Percentiles rank a stretch among this genome's conserved stretches.
Conservation (phyloP, 345 rosid species). For the Eucalyptus virginea region DNA sequence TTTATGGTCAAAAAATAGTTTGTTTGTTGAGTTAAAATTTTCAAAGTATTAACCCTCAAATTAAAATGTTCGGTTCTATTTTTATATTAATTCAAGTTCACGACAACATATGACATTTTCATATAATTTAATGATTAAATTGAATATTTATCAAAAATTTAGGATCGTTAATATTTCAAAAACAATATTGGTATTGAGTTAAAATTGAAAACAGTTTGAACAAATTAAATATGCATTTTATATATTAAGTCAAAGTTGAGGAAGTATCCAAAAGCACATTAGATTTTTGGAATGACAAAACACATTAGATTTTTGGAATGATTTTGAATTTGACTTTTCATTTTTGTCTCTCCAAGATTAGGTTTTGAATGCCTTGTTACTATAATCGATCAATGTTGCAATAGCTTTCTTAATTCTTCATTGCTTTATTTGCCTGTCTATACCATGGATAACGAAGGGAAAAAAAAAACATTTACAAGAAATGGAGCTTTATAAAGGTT, state of each 20-base stretch:
- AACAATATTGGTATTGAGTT: too few species aligned
- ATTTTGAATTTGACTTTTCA: not conserved
- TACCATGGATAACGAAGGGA: not conserved
- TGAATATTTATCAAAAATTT: rapidly evolving
- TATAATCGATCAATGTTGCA: too few species aligned
- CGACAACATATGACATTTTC: too few species aligned
- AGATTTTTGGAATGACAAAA: not conserved
- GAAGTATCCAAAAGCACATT: rapidly evolving
- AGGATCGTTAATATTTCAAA: too few species aligned
- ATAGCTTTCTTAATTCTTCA: too few species aligned
- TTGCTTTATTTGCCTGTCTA: not conserved
- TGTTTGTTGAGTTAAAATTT: too few species aligned
- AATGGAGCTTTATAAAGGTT: not conserved
- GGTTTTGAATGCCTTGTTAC: not conserved
- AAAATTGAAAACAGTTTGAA: too few species aligned
- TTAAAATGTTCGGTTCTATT: too few species aligned
- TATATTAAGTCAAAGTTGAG: rapidly evolving
- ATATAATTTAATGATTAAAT: too few species aligned
- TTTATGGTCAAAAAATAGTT: too few species aligned
- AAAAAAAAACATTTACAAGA: not conserved
- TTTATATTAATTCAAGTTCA: too few species aligned
- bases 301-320: not conserved
- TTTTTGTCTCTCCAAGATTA: not conserved
- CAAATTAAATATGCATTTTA: not conserved
- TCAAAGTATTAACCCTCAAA: too few species aligned